phyloP scores from a whole-genome alignment of 495 filamentous ascomycete species.

The Neurospora discreta region DNA sequence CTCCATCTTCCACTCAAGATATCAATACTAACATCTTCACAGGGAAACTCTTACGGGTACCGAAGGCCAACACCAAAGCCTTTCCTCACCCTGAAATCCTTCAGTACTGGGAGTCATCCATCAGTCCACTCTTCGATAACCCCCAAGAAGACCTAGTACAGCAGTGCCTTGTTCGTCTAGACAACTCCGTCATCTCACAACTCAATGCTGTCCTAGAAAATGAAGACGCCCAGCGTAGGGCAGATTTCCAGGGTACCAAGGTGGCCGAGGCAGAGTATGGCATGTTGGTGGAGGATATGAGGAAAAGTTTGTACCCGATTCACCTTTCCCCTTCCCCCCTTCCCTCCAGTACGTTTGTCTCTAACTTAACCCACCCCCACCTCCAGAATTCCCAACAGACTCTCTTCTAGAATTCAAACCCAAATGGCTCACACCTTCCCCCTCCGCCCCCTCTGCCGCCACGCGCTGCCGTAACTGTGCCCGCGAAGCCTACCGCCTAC shows the following conservation, averaged over 20 bases:
- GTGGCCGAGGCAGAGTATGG: constrained; percentile 52
- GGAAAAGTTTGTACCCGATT: constrained; percentile 12
- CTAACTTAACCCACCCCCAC: no score
- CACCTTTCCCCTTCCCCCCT: background rate
- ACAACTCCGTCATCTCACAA: constrained; percentile 21
- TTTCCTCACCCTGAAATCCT: constrained; percentile 44
- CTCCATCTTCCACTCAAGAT: background rate
- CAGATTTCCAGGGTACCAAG: constrained; percentile 44
- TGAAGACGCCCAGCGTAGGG: constrained; percentile 29
- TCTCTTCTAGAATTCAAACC: constrained; percentile 75
- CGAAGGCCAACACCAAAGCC: constrained; percentile 49
- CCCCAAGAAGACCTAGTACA: constrained; percentile 42
- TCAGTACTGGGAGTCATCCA: constrained; percentile 44
- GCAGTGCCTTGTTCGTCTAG: constrained; percentile 45
- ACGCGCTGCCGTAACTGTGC: constrained; percentile 82
- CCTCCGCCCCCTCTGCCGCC: constrained; percentile 54
- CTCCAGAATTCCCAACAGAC: constrained; percentile 21
- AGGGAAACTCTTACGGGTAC: constrained; percentile 52
- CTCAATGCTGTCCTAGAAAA: constrained; percentile 40
- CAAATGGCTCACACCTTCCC: constrained; percentile 86
- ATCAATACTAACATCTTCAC: constrained; percentile 13
- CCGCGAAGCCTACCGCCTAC: constrained; percentile 44
- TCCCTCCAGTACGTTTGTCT: background rate
- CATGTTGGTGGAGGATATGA: constrained; percentile 77
- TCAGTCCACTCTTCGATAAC: constrained; percentile 44